These are phyloP conservation scores for Lentinula boryana DNA, from an alignment of 768 basidiomycete genomes.

Conservation along the genomic window DNA sequence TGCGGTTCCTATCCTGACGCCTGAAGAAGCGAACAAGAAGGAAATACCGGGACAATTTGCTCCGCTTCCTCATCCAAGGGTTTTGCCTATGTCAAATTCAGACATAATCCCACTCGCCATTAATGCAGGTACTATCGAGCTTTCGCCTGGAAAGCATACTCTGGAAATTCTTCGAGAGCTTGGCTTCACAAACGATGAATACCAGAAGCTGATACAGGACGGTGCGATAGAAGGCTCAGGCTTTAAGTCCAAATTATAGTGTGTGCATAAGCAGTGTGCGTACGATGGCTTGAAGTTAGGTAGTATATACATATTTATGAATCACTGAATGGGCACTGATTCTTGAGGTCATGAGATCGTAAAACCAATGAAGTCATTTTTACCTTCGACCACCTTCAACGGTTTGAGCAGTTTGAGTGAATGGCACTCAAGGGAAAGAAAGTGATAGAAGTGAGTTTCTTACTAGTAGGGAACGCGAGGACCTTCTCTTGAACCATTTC, in stretches of 20 bases:
- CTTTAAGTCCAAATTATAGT: background rate
- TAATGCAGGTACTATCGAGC: background rate
- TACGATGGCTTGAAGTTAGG: no score
- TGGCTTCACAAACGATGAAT: background rate
- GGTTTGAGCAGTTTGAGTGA: no score
- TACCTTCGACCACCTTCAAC: background rate
- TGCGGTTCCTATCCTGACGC: constrained; percentile 59
- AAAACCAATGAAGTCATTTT: background rate
- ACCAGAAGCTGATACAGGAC: background rate
- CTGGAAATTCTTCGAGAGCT: constrained; percentile 3
- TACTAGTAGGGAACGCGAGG: background rate
- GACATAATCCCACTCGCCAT: constrained; percentile 1
- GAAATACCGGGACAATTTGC: constrained; percentile 28
- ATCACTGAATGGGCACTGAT: background rate
- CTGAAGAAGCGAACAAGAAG: constrained; percentile 50
- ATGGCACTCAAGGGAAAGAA: constrained; percentile 49
- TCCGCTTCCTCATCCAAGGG: constrained; percentile 48
- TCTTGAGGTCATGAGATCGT: background rate
- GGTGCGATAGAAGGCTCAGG: background rate
- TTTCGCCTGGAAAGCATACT: constrained; percentile 1
- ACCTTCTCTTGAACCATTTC: background rate
- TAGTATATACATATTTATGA: no score
- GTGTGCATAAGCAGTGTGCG: background rate
- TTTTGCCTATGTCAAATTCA: constrained; percentile 13
- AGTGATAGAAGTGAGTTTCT: constrained; percentile 38